Conservation (phyloP, 345 rosid genomes). For the Citrus mangshanensis region DNA sequence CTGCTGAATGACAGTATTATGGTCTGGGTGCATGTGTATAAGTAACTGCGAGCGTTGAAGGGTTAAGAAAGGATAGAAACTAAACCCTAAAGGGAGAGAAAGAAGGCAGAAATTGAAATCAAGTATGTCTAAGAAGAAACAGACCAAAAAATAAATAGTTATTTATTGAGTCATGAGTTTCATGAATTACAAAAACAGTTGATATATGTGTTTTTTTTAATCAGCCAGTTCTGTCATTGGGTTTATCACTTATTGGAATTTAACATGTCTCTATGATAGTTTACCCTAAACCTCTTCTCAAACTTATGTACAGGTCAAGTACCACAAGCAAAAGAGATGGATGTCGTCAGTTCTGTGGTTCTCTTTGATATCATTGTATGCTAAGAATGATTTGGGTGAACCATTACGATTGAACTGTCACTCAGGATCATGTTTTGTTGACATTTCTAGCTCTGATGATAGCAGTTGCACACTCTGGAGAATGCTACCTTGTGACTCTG, state of each 20-base stretch:
- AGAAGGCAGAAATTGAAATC: neutral
- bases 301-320: conserved; percentile 57
- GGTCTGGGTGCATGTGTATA: neutral
- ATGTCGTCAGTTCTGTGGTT: conserved; percentile 75
- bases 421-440: conserved; percentile 71
- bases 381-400: conserved; percentile 63
- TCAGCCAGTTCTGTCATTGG: neutral
- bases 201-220: too few relatives aligned
- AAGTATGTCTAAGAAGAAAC: neutral
- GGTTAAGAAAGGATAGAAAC: neutral
- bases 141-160: neutral
- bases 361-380: conserved; percentile 78
- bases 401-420: conserved; percentile 60
- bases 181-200: neutral
- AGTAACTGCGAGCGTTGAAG: neutral
- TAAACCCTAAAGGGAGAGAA: neutral
- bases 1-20: neutral
- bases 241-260: conserved; percentile 5
- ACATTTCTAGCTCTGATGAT: conserved; percentile 55
- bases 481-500: conserved; percentile 45
- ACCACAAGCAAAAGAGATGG: conserved; percentile 62
- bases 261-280: conserved; percentile 6
- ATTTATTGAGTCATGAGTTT: neutral
- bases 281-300: conserved; percentile 1
- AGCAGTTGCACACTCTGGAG: conserved; percentile 64